Conservation (phyloP, 352 stramenopile genomes). For the Pythium folliculosum region DNA sequence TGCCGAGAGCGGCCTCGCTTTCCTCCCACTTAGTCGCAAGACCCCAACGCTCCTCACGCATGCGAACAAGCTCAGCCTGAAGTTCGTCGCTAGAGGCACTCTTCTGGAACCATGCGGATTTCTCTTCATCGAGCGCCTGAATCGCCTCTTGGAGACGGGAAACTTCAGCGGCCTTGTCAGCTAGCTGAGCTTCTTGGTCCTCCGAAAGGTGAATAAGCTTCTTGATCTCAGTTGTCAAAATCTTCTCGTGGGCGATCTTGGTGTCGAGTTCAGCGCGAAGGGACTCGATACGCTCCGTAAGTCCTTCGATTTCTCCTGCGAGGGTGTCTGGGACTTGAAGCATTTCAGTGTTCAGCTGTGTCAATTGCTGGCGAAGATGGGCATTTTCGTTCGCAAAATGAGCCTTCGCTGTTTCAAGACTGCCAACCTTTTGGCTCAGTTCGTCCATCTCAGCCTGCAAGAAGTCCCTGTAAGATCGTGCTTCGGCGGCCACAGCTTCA, state of each 20-base stretch:
- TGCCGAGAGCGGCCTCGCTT: constrained; percentile 19
- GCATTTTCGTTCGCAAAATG: constrained; percentile 23
- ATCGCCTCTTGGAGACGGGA: constrained; percentile 21
- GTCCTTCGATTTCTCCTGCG: constrained; percentile 30
- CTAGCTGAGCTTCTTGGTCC: constrained; percentile 6
- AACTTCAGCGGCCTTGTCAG: constrained; percentile 16
- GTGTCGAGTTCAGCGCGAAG: constrained; percentile 35
- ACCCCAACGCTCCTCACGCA: constrained; percentile 31
- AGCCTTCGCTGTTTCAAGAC: constrained; percentile 13
- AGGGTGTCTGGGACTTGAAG: constrained; percentile 38
- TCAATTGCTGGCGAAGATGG: constrained; percentile 25
- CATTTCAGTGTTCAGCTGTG: constrained; percentile 46
- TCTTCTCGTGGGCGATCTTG: constrained; percentile 31
- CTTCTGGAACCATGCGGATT: constrained; percentile 30
- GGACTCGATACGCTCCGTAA: constrained; percentile 37
- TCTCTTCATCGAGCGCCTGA: constrained; percentile 24
- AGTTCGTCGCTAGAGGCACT: constrained; percentile 32
- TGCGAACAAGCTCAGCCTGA: constrained; percentile 26
- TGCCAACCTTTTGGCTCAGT: constrained; percentile 10
- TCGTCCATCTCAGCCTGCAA: constrained; percentile 31
- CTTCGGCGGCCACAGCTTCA: constrained; percentile 30
- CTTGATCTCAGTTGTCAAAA: constrained; percentile 23
- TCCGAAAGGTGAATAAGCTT: constrained; percentile 7
- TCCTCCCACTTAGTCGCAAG: constrained; percentile 29
- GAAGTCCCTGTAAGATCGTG: constrained; percentile 25